Conservation (phyloP, 495 filamentous ascomycete genomes). For the Cenococcum geophilum region DNA sequence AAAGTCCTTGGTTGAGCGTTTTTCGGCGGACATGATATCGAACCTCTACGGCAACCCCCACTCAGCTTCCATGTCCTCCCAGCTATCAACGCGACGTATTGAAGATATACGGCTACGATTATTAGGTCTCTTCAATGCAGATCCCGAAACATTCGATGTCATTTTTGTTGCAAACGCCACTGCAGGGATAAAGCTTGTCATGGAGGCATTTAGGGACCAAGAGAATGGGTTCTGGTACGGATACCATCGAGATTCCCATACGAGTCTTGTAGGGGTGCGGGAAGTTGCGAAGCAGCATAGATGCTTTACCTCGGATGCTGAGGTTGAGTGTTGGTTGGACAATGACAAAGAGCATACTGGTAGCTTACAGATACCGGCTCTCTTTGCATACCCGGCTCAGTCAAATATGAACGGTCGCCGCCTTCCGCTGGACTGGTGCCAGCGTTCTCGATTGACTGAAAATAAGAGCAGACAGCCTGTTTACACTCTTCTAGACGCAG, state of each 20-base stretch:
- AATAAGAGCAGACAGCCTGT: constrained; percentile 29
- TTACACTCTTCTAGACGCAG: constrained; percentile 87
- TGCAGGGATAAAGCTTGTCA: constrained; percentile 80
- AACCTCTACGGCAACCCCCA: constrained; percentile 90
- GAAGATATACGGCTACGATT: constrained; percentile 69
- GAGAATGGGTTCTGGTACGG: constrained; percentile 68
- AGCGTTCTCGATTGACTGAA: constrained; percentile 43
- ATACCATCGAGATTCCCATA: constrained; percentile 82
- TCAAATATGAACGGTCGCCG: constrained; percentile 91
- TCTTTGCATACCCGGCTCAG: constrained; percentile 86
- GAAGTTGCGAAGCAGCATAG: constrained; percentile 57
- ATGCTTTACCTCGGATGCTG: constrained; percentile 61
- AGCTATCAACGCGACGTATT: constrained; percentile 63
- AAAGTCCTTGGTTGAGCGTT: constrained; percentile 73
- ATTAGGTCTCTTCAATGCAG: constrained; percentile 75
- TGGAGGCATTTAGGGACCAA: constrained; percentile 62
- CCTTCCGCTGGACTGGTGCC: constrained; percentile 64
- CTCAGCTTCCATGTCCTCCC: constrained; percentile 75
- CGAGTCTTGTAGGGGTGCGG: constrained; percentile 76
- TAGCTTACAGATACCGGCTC: constrained; percentile 15
- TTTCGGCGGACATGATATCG: constrained; percentile 65
- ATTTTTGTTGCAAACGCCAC: constrained; percentile 92
- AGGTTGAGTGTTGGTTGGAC: constrained; percentile 61
- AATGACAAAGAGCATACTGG: constrained; percentile 15
- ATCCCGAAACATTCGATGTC: constrained; percentile 76